phyloP scores from a whole-genome alignment of 306 rosid species.

The Trifolium dubium region DNA sequence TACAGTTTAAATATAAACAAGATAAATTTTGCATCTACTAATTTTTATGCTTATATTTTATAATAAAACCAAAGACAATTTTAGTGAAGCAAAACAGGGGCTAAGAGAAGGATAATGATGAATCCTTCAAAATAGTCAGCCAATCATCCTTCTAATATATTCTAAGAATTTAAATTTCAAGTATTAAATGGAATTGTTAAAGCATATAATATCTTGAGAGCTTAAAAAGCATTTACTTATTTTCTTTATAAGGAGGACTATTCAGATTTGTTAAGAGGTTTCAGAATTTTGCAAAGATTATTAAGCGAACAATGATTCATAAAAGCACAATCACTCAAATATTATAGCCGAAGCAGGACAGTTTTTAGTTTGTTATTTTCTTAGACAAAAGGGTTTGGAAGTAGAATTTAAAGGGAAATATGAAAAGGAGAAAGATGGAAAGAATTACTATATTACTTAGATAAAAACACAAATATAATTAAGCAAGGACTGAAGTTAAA shows the following conservation, averaged over 20 bases:
- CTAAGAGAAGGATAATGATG: background rate
- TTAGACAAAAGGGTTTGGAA: constrained; percentile 20
- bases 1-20: background rate
- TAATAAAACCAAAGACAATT: constrained; percentile 3
- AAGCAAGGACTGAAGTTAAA: constrained; percentile 40
- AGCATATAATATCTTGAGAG: constrained; percentile 13
- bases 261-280: constrained; percentile 8
- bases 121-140: constrained; percentile 19
- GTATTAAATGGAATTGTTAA: constrained; percentile 20
- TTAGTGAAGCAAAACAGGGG: constrained; percentile 10
- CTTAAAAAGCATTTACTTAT: background rate
- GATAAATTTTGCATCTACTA: constrained; percentile 6
- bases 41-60: background rate
- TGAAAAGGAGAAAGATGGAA: constrained; percentile 31
- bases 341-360: constrained; percentile 17
- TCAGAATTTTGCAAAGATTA: constrained; percentile 1
- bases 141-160: background rate
- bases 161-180: constrained; percentile 12
- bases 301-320: background rate
- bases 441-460: constrained; percentile 28
- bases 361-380: constrained; percentile 11
- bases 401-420: constrained; percentile 21
- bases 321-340: background rate
- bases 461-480: constrained; percentile 12
- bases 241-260: background rate